A percentile compares a stretch with the other conserved stretches of the same genome.
phyloP scores from a whole-genome alignment of 305 asterid species.

The Fraxinus latifolia region DNA sequence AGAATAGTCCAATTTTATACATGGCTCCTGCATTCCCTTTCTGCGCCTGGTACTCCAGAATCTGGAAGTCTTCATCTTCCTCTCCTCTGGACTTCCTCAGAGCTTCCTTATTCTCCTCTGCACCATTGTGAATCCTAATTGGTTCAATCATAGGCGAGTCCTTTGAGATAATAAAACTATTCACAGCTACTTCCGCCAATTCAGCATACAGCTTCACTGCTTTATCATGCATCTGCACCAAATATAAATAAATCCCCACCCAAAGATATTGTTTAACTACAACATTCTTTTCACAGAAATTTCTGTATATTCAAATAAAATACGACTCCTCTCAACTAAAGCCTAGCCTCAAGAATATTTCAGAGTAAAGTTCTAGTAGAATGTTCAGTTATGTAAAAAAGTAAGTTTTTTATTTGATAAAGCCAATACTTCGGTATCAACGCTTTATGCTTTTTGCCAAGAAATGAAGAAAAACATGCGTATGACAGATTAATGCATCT shows the following conservation, averaged over 20 bases:
- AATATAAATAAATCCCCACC: background rate
- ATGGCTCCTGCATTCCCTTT: slow-evolving; percentile 96
- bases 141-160: slow-evolving; percentile 87
- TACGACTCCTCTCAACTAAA: background rate
- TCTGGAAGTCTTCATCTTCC: slow-evolving; percentile 97
- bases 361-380: background rate
- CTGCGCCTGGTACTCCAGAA: slow-evolving; percentile 93
- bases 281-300: background rate
- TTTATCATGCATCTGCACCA: slow-evolving; percentile 85
- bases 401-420: background rate
- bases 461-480: background rate
- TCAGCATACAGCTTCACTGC: slow-evolving; percentile 87
- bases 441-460: background rate
- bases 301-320: background rate
- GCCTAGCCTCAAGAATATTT: background rate
- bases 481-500: background rate
- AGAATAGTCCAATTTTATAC: slow-evolving; percentile 87
- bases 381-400: background rate
- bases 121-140: slow-evolving; percentile 84
- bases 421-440: background rate
- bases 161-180: slow-evolving; percentile 85
- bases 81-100: slow-evolving; percentile 92
- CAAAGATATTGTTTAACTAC: background rate
- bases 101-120: slow-evolving; percentile 95
- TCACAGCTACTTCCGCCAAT: slow-evolving; percentile 87